phyloP scores from a whole-genome alignment of 192 early-diverging fungal genomes.

The Coemansia guatemalensis region DNA sequence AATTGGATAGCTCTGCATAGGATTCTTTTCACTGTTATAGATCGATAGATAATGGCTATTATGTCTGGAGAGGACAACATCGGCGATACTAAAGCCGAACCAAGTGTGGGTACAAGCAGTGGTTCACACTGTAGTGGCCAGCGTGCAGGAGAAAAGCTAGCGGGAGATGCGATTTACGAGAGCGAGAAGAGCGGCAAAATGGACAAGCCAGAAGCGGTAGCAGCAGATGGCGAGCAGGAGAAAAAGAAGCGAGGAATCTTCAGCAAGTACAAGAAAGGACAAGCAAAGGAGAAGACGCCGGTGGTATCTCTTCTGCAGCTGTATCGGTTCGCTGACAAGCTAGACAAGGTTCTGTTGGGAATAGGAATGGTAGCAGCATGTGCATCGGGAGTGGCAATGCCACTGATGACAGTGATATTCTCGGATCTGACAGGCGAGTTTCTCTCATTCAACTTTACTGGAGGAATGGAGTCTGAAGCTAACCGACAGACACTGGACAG shows the following conservation, averaged over 20 bases:
- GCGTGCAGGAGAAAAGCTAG: constrained; percentile 1
- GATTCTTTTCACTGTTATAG: no score
- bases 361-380: constrained; percentile 44
- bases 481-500: constrained; percentile 28
- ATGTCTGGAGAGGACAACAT: no score
- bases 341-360: constrained; percentile 59
- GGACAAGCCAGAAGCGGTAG: background rate
- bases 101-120: no score
- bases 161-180: background rate
- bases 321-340: constrained; percentile 65
- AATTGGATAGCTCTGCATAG: no score
- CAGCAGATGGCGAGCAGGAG: background rate
- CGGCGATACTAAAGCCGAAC: no score
- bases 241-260: background rate
- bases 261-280: constrained; percentile 3
- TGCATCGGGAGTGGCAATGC: constrained; percentile 43
- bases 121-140: background rate
- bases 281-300: constrained; percentile 44
- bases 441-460: constrained; percentile 18
- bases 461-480: background rate
- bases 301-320: constrained; percentile 60
- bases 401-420: constrained; percentile 57
- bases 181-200: background rate
- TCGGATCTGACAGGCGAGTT: constrained; percentile 26
- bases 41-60: no score